These are phyloP conservation scores for Rhododendron vialii DNA, from an alignment of 148 eudicot genomes.

Conservation along the genomic window DNA sequence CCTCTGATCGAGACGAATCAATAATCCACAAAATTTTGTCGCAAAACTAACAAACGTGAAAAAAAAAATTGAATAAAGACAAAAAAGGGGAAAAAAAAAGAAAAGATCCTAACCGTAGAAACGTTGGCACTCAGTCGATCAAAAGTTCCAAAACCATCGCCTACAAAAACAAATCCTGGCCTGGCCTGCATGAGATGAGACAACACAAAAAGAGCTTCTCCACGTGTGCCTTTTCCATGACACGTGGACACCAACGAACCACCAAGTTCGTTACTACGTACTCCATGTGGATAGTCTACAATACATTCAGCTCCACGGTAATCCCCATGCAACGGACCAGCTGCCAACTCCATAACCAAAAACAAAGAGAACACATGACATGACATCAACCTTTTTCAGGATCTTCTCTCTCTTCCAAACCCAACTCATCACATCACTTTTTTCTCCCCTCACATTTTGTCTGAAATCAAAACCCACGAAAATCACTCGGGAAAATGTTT, in stretches of 20 bases:
- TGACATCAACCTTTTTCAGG: not conserved
- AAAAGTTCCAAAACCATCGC: no score
- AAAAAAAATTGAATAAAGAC: no score
- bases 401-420: not conserved
- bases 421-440: not conserved
- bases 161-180: no score
- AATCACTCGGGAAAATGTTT: not conserved
- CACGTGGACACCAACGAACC: not conserved
- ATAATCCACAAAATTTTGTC: no score
- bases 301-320: not conserved
- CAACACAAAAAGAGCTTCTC: not conserved
- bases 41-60: no score
- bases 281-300: not conserved
- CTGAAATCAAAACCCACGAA: not conserved
- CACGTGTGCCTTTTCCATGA: not conserved
- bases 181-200: not conserved
- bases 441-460: not conserved
- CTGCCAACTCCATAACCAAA: not conserved
- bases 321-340: not conserved
- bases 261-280: not conserved
- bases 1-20: no score
- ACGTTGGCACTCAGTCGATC: no score
- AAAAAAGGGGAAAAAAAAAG: no score
- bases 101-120: no score
- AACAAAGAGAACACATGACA: not conserved